Conservation (phyloP, 306 rosid species). For the Glycine soja region DNA sequence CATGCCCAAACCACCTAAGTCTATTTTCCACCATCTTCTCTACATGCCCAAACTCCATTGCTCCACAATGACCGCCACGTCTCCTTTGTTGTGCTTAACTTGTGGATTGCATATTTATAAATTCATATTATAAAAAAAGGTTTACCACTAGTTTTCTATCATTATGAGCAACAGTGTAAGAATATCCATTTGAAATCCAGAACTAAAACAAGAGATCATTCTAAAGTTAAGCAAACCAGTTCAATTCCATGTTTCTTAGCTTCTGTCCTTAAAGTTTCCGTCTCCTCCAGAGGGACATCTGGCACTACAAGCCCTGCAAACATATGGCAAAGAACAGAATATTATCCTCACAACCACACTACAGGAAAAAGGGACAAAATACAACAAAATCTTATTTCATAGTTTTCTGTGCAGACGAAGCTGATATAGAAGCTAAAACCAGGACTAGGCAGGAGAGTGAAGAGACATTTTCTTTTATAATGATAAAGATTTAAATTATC, state of each 20-base stretch:
- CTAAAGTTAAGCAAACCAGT: constrained; percentile 66
- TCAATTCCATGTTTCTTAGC: constrained; percentile 80
- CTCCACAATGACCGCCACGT: constrained; percentile 28
- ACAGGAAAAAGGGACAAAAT: neutral
- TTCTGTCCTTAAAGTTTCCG: constrained; percentile 69
- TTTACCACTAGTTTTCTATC: constrained; percentile 10
- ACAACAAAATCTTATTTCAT: neutral
- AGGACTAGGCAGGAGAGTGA: constrained; percentile 27
- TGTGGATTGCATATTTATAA: constrained; percentile 20
- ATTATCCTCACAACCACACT: constrained; percentile 18
- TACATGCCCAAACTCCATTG: too few species aligned
- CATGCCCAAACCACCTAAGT: too few species aligned
- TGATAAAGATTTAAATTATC: neutral
- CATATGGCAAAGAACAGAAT: constrained; percentile 17
- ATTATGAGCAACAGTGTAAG: constrained; percentile 21
- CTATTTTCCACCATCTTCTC: too few species aligned
- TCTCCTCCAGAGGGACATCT: constrained; percentile 93
- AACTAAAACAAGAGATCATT: constrained; percentile 25
- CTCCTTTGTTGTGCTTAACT: constrained; percentile 26
- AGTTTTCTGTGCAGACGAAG: neutral
- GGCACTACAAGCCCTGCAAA: constrained; percentile 91
- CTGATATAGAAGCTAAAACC: neutral
- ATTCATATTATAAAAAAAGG: constrained; percentile 6
- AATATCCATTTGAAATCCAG: constrained; percentile 26
- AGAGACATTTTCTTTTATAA: constrained; percentile 37